phyloP scores from a whole-genome alignment of 2,329 filamentous ascomycete genomes.

The Penicillium sp. region DNA sequence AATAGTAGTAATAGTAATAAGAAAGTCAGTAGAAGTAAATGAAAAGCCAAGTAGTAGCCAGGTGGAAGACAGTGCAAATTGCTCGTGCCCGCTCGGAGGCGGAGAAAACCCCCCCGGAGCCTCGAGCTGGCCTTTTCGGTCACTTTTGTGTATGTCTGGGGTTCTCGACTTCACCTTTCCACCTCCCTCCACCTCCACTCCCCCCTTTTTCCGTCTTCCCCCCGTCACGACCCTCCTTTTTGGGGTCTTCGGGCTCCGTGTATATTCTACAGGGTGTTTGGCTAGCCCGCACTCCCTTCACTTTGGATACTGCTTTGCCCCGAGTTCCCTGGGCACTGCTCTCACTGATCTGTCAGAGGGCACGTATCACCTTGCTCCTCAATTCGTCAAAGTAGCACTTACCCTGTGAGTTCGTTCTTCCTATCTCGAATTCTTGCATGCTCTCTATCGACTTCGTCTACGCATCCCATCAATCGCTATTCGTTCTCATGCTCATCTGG shows the following conservation, averaged over 20 bases:
- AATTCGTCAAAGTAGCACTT: slow-evolving; percentile 10
- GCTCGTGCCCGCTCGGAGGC: slow-evolving; percentile 15
- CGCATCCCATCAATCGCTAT: not conserved
- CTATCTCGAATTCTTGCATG: not conserved
- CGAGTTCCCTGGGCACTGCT: slow-evolving; percentile 13
- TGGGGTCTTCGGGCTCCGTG: slow-evolving; percentile 20
- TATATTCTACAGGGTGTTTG: slow-evolving; percentile 23
- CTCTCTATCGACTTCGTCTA: not conserved
- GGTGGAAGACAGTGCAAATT: not conserved
- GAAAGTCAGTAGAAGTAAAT: too few relatives aligned
- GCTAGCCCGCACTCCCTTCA: slow-evolving; percentile 9
- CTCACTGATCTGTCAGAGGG: slow-evolving; percentile 9
- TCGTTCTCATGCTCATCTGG: slow-evolving; percentile 16
- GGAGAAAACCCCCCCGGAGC: slow-evolving; percentile 32
- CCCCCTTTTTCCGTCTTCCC: slow-evolving; percentile 4
- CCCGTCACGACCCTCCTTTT: slow-evolving; percentile 15
- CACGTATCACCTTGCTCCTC: slow-evolving; percentile 4
- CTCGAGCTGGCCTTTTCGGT: slow-evolving; percentile 32
- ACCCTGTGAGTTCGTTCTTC: slow-evolving; percentile 10
- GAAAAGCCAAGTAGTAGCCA: too few relatives aligned
- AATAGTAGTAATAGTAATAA: too few relatives aligned
- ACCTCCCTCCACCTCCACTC: slow-evolving; percentile 18
- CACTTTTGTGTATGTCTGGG: slow-evolving; percentile 29
- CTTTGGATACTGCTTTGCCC: slow-evolving; percentile 7
- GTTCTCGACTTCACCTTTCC: slow-evolving; percentile 25